These are phyloP conservation scores for Centaurea solstitialis DNA, from an alignment of 129 eudicot species.

Conservation along the genomic window DNA sequence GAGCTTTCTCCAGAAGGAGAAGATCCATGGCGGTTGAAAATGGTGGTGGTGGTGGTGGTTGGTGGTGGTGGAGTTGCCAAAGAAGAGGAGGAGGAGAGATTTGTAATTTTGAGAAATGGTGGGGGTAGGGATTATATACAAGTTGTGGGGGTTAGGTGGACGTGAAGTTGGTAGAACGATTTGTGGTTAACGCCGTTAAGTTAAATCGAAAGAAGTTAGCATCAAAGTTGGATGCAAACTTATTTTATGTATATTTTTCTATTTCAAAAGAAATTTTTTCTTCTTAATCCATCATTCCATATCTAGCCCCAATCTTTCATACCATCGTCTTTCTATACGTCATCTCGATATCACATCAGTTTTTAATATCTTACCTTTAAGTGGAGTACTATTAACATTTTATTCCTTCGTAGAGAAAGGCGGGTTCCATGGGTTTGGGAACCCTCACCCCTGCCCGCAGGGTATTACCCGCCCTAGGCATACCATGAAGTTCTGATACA, in stretches of 20 bases:
- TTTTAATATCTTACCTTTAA: no score
- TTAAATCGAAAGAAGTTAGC: not conserved
- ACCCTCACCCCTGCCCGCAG: no score
- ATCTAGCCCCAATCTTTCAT: no score
- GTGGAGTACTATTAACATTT: no score
- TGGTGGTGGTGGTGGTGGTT: not conserved
- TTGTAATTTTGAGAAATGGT: not conserved
- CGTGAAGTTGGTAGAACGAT: constrained; percentile 14
- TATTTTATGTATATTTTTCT: not conserved
- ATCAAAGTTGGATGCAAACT: not conserved
- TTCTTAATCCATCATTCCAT: no score
- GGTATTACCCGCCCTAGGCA: no score
- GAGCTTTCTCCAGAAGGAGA: constrained; percentile 64
- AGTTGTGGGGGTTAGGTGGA: constrained; percentile 21
- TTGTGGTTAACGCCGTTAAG: constrained; percentile 19
- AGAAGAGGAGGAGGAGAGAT: not conserved
- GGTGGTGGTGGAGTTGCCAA: not conserved
- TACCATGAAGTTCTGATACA: no score
- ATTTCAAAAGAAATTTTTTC: no score
- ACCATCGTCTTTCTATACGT: no score
- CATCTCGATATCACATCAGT: no score
- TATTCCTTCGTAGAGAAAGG: no score
- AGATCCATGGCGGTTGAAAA: constrained; percentile 58
- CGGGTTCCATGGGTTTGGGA: no score
- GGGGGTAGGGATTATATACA: constrained; percentile 17